Conservation (phyloP, 2,329 filamentous ascomycete species). For the Verticillium klebahnii region DNA sequence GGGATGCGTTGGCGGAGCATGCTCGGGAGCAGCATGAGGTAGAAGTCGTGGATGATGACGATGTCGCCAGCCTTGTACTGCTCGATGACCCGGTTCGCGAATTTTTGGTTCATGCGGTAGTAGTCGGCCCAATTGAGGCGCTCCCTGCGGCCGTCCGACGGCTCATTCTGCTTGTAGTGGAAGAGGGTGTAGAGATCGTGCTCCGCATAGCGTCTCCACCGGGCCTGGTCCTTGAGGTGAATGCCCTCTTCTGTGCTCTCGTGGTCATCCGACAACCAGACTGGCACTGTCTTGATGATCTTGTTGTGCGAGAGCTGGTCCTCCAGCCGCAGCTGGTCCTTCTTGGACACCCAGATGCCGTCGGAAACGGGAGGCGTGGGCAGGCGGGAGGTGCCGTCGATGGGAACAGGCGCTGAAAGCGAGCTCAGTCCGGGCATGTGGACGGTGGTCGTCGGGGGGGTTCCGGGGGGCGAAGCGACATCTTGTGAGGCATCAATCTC, state of each 20-base stretch:
- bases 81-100: slow-evolving; percentile 83
- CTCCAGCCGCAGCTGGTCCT: slow-evolving; percentile 71
- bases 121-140: slow-evolving; percentile 88
- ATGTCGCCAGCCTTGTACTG: slow-evolving; percentile 91
- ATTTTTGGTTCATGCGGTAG: slow-evolving; percentile 86
- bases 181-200: slow-evolving; percentile 88
- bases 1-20: slow-evolving; percentile 81
- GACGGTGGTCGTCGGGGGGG: slow-evolving; percentile 44
- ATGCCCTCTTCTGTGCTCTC: slow-evolving; percentile 65
- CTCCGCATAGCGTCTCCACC: slow-evolving; percentile 89
- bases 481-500: slow-evolving; percentile 61
- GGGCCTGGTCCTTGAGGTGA: slow-evolving; percentile 71
- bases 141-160: slow-evolving; percentile 77
- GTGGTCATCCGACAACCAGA: slow-evolving; percentile 80
- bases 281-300: slow-evolving; percentile 74
- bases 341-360: slow-evolving; percentile 64
- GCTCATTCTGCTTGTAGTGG: slow-evolving; percentile 94
- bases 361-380: slow-evolving; percentile 58
- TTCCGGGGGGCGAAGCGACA: slow-evolving; percentile 38
- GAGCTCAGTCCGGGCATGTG: slow-evolving; percentile 59
- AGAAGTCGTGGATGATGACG: slow-evolving; percentile 90
- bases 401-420: slow-evolving; percentile 73
- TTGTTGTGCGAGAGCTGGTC: slow-evolving; percentile 67
- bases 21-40: slow-evolving; percentile 83
- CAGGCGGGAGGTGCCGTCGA: slow-evolving; percentile 55